A percentile compares a stretch with the other conserved stretches of the same genome.
Conservation (phyloP, 768 basidiomycete species). For the Paxillus involutus region DNA sequence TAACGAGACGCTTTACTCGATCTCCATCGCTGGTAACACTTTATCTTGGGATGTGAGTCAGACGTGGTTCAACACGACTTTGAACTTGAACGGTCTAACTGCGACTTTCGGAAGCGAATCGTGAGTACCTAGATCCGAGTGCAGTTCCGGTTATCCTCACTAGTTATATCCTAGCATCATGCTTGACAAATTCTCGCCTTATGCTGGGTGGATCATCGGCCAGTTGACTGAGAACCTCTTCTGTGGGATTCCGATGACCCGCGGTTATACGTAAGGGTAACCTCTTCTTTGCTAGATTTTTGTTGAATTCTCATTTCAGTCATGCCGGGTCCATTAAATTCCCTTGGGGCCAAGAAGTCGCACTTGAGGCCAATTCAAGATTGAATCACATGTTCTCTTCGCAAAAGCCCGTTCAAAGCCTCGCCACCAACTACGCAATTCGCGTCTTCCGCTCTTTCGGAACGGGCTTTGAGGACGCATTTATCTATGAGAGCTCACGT, state of each 20-base stretch:
- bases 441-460: constrained; percentile 2
- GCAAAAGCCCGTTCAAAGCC: constrained; percentile 4
- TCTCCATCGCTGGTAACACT: constrained; percentile 10
- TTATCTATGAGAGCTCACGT: constrained; percentile 7
- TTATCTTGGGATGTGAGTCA: constrained; percentile 15
- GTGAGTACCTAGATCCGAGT: not conserved
- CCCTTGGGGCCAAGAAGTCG: constrained; percentile 9
- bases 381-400: constrained; percentile 15
- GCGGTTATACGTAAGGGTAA: constrained; percentile 1
- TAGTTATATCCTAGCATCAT: not conserved
- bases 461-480: not conserved
- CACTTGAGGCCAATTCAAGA: constrained; percentile 4
- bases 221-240: constrained; percentile 12
- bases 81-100: constrained; percentile 7
- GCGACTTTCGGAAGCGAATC: constrained; percentile 4
- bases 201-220: constrained; percentile 8
- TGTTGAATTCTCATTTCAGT: not conserved
- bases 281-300: not conserved
- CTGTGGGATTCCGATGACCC: constrained; percentile 11
- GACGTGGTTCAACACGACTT: constrained; percentile 12
- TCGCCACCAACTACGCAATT: constrained; percentile 8
- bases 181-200: constrained; percentile 10
- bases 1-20: constrained; percentile 9
- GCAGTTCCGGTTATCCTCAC: not conserved
- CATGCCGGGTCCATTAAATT: constrained; percentile 8